These are phyloP conservation scores for Agarophyton chilense DNA, from an alignment of 23 red algal genomes.

Conservation along the genomic window DNA sequence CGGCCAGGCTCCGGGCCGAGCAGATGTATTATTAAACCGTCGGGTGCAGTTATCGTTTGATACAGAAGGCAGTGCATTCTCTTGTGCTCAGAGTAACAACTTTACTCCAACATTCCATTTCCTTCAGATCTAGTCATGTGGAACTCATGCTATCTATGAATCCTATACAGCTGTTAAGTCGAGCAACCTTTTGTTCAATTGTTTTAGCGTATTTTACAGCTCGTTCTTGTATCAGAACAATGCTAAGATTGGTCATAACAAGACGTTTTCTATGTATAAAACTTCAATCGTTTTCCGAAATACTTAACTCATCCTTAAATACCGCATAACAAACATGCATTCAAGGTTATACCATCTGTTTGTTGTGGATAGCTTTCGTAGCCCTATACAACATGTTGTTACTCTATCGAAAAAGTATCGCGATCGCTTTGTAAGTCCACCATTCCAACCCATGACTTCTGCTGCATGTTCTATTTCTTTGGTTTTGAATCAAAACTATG, in stretches of 20 bases:
- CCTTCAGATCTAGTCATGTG: slow-evolving; percentile 18
- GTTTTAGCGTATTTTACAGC: neutral
- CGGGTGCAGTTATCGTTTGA: slow-evolving; percentile 23
- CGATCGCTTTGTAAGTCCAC: neutral
- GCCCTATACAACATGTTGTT: slow-evolving; percentile 1
- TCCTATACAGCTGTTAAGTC: slow-evolving; percentile 38
- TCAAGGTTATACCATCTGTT: slow-evolving; percentile 13
- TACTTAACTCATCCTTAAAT: neutral
- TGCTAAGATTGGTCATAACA: neutral
- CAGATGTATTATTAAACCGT: slow-evolving; percentile 32
- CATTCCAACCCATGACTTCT: neutral
- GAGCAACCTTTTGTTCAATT: neutral
- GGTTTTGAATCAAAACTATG: slow-evolving; percentile 24
- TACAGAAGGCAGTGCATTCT: slow-evolving; percentile 22
- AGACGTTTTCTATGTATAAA: neutral
- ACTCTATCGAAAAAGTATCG: neutral
- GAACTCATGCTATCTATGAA: slow-evolving; percentile 59
- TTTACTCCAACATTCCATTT: neutral
- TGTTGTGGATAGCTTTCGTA: neutral
- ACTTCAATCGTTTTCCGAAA: slow-evolving; percentile 21
- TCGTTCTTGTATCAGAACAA: neutral
- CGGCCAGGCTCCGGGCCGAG: neutral
- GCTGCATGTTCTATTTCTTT: neutral
- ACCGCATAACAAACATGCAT: neutral
- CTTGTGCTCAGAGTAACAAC: slow-evolving; percentile 29